Base-by-base conservation (phyloP, 768 basidiomycete genomes). In the Coprinopsis strossmayeri region DNA sequence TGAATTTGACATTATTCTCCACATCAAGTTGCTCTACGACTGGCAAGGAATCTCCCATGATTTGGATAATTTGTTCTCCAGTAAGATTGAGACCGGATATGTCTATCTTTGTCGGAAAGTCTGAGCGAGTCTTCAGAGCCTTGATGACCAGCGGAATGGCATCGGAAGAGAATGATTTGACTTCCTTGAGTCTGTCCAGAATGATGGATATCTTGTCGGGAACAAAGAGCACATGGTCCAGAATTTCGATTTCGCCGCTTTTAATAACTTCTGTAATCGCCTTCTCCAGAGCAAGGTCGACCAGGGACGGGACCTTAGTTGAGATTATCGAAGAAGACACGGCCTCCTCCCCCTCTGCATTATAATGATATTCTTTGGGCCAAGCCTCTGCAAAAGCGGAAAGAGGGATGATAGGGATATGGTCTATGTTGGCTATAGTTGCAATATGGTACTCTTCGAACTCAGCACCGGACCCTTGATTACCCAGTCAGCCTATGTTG, bases 51-150 rank as follows among this genome's bases (percentile, higher is more conserved):
- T 42, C 23, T 5, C 26, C 27, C 20, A 46, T 11, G 5, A 47
- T 23, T 21, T 27, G 20, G 18, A 47, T n/a, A n/a, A 47, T 23
- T 23, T 47, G 46, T n/a, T 35, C n/a, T 24, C 46, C 46, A 28
- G n/a, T 38, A 21, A 47, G 25, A 34, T 37, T 38, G 24, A 21
- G 38, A 7, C 32, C 34, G 5, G 46, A 35, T 17, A 47, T 17
- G 34, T 47, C 34, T 9, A 21, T 21, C 11, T 47, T 34, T 13
- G 35, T 26, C 11, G 34, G 21, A 25, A 15, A 24, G 9, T 11
- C 30, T 32, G 46, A 21, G 5, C 11, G 34, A 2, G 15, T 26
- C 30, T 23, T 24, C 21, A 47, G 30, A 24, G n/a, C 10, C 46
- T 35, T 23, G 15, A 20, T 11, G 32, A 26, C 3, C 10, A 47